Percentiles rank a stretch among this genome's conserved stretches.
Conservation (phyloP, 331 rosid species). For the Ulmus americana region DNA sequence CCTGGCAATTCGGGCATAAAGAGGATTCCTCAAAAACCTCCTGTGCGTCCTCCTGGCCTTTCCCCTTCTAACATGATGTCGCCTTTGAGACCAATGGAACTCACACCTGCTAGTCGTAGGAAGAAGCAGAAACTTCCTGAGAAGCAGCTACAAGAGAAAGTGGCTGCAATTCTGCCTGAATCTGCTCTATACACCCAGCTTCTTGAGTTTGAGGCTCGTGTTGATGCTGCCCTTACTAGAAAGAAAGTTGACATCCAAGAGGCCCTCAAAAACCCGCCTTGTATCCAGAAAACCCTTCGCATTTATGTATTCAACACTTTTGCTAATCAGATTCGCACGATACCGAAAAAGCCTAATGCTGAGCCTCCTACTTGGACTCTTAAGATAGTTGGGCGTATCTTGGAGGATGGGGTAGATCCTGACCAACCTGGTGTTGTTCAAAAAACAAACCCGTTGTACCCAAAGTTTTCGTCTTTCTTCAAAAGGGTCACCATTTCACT, state of each 20-base stretch:
- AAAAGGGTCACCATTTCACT: conserved; percentile 77
- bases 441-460: conserved; percentile 71
- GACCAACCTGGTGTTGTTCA: conserved; percentile 89
- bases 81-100: conserved; percentile 74
- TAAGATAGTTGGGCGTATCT: conserved; percentile 87
- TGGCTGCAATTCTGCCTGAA: conserved; percentile 81
- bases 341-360: conserved; percentile 77
- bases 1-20: conserved; percentile 51
- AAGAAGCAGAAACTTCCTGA: conserved; percentile 97
- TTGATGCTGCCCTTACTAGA: conserved; percentile 78
- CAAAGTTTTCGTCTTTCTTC: conserved; percentile 87
- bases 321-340: conserved; percentile 71
- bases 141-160: conserved; percentile 81
- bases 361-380: conserved; percentile 95
- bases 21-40: conserved; percentile 75
- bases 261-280: conserved; percentile 81
- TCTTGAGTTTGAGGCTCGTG: conserved; percentile 91
- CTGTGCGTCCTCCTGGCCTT: conserved; percentile 67
- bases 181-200: conserved; percentile 94
- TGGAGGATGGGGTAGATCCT: conserved; percentile 96
- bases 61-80: conserved; percentile 52
- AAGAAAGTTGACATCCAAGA: conserved; percentile 97
- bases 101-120: conserved; percentile 62
- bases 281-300: conserved; percentile 87
- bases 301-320: conserved; percentile 87